A percentile compares a stretch with the other conserved stretches of the same genome.
phyloP scores from a whole-genome alignment of 2,329 filamentous ascomycete genomes.

The Fusarium sp. region DNA sequence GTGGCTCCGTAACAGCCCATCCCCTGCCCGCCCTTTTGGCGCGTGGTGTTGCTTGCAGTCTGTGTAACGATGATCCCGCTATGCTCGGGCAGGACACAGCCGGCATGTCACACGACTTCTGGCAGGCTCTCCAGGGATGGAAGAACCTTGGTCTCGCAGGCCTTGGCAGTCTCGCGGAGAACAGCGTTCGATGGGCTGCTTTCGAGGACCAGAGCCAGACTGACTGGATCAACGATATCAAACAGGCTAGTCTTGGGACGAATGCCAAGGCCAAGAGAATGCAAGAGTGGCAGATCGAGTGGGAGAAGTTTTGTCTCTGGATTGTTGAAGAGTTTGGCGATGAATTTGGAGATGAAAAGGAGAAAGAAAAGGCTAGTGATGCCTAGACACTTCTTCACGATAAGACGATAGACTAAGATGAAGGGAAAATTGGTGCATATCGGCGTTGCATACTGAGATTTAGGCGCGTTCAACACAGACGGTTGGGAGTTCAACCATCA shows the following conservation, averaged over 20 bases:
- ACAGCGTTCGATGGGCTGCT: slow-evolving; percentile 88
- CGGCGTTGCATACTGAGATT: slow-evolving; percentile 13
- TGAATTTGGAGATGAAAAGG: slow-evolving; percentile 61
- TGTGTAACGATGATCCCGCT: slow-evolving; percentile 92
- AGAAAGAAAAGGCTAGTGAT: not conserved
- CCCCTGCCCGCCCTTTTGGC: slow-evolving; percentile 85
- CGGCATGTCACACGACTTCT: slow-evolving; percentile 92
- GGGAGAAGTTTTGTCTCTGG: slow-evolving; percentile 93
- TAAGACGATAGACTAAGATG: slow-evolving; percentile 11
- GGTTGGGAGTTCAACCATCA: slow-evolving; percentile 16
- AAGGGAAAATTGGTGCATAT: not conserved
- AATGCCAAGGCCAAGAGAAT: slow-evolving; percentile 77
- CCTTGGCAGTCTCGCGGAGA: slow-evolving; percentile 87
- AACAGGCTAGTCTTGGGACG: slow-evolving; percentile 75
- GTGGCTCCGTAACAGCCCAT: slow-evolving; percentile 78
- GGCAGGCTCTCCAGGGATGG: slow-evolving; percentile 91
- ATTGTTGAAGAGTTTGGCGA: slow-evolving; percentile 79
- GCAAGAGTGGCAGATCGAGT: slow-evolving; percentile 81
- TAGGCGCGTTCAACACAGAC: slow-evolving; percentile 27
- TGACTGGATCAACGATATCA: slow-evolving; percentile 78
- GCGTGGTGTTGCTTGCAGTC: slow-evolving; percentile 81
- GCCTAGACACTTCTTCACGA: not conserved
- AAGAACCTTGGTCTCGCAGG: slow-evolving; percentile 90
- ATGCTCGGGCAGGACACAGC: slow-evolving; percentile 85
- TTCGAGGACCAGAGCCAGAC: slow-evolving; percentile 80